Percentiles rank a stretch among this genome's conserved stretches.
phyloP scores from a whole-genome alignment of 2,329 filamentous ascomycete genomes.

The Emergomyces africanus region DNA sequence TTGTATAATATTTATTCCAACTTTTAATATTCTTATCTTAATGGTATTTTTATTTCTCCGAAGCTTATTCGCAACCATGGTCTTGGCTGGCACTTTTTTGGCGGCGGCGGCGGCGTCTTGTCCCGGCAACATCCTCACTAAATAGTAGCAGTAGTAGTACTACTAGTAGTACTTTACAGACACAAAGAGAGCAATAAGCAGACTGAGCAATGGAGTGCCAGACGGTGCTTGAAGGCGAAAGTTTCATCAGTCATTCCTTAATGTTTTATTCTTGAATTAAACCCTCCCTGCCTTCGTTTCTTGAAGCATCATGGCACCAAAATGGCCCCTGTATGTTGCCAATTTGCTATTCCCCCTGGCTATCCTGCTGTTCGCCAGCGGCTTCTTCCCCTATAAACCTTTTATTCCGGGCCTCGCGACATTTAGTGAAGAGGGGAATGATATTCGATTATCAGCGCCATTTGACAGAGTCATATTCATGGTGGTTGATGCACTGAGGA shows the following conservation, averaged over 20 bases:
- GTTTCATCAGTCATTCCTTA: neutral
- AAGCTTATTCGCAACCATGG: no score
- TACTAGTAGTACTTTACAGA: no score
- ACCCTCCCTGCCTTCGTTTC: neutral
- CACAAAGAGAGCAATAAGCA: neutral
- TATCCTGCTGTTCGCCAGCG: constrained; percentile 65
- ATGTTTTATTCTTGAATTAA: neutral
- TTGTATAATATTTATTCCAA: neutral
- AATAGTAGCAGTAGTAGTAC: no score
- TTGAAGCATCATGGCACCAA: constrained; percentile 5
- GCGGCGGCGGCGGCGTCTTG: no score
- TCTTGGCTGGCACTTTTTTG: neutral
- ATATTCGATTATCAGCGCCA: constrained; percentile 47
- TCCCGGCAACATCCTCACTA: no score
- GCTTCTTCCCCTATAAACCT: constrained; percentile 97
- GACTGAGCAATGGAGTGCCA: neutral
- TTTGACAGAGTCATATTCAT: constrained; percentile 93
- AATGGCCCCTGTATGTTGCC: constrained; percentile 18
- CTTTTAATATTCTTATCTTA: neutral
- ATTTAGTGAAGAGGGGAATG: constrained; percentile 43
- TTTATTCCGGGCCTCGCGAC: constrained; percentile 73
- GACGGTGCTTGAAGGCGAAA: neutral
- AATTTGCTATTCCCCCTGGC: constrained; percentile 59
- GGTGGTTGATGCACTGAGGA: constrained; percentile 90
- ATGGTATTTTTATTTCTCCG: neutral